Conservation (phyloP, 495 filamentous ascomycete species). For the Penicillium tannophilum region DNA sequence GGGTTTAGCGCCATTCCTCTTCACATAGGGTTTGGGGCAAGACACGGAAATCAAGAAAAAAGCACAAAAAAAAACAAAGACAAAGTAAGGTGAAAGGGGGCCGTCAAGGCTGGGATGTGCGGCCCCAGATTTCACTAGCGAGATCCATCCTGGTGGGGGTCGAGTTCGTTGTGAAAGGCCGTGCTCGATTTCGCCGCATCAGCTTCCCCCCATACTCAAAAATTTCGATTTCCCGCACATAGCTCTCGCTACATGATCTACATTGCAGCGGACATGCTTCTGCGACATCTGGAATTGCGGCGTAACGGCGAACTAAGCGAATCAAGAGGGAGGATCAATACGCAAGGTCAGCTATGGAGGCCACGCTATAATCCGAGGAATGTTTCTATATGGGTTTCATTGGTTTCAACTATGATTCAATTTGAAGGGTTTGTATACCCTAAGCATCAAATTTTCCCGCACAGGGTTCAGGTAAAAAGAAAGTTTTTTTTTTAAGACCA, state of each 20-base stretch:
- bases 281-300: conserved; percentile 8
- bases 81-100: background rate
- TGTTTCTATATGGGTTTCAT: conserved; percentile 1
- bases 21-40: background rate
- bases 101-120: conserved; percentile 22
- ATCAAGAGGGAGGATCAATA: background rate
- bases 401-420: background rate
- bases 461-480: too few relatives aligned
- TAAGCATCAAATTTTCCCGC: background rate
- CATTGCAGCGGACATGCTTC: conserved; percentile 8
- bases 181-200: conserved; percentile 20
- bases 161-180: conserved; percentile 24
- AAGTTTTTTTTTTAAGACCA: background rate
- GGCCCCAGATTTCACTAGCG: conserved; percentile 38
- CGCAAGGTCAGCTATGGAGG: conserved; percentile 15
- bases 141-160: conserved; percentile 33
- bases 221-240: conserved; percentile 4
- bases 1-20: conserved; percentile 7
- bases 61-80: conserved; percentile 1
- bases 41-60: background rate
- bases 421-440: background rate
- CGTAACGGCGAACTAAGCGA: conserved; percentile 10
- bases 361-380: conserved; percentile 1
- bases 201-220: conserved; percentile 2
- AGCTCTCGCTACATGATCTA: conserved; percentile 2